Conservation (phyloP, 352 stramenopile genomes). For the Globisporangium spiculum region DNA sequence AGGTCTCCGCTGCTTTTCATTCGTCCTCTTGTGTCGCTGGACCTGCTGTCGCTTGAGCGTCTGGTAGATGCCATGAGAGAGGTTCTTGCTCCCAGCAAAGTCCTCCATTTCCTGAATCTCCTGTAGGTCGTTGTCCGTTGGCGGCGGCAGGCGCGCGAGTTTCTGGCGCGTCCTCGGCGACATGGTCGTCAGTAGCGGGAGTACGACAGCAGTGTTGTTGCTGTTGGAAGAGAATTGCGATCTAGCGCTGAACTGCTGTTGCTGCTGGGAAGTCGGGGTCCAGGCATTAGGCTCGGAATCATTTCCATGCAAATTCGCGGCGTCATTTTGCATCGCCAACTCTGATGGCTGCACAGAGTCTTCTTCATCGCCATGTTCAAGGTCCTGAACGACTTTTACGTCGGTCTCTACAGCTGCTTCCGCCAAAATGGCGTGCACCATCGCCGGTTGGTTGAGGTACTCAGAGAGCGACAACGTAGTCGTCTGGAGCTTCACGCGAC, state of each 20-base stretch:
- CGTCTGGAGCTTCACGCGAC: neutral
- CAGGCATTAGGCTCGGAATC: neutral
- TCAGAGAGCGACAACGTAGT: constrained; percentile 26
- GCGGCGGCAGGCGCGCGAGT: constrained; percentile 38
- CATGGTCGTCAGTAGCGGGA: constrained; percentile 48
- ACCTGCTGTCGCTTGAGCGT: constrained; percentile 23
- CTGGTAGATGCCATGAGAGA: constrained; percentile 33
- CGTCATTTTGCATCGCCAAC: neutral
- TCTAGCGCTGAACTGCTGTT: neutral
- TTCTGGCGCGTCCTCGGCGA: constrained; percentile 43
- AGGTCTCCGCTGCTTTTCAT: neutral
- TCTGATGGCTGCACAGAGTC: neutral
- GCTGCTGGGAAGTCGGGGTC: neutral
- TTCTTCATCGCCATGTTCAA: neutral
- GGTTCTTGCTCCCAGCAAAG: constrained; percentile 26
- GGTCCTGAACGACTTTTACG: neutral
- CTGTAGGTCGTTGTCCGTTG: constrained; percentile 30
- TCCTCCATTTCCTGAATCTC: constrained; percentile 43
- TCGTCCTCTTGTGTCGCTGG: neutral
- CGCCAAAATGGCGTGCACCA: constrained; percentile 31
- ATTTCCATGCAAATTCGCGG: neutral
- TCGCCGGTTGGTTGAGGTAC: constrained; percentile 44
- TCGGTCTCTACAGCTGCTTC: constrained; percentile 8
- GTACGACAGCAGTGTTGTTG: neutral
- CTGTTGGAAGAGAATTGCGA: neutral